phyloP scores from a whole-genome alignment of 495 filamentous ascomycete genomes.

The Xylaria venustula region DNA sequence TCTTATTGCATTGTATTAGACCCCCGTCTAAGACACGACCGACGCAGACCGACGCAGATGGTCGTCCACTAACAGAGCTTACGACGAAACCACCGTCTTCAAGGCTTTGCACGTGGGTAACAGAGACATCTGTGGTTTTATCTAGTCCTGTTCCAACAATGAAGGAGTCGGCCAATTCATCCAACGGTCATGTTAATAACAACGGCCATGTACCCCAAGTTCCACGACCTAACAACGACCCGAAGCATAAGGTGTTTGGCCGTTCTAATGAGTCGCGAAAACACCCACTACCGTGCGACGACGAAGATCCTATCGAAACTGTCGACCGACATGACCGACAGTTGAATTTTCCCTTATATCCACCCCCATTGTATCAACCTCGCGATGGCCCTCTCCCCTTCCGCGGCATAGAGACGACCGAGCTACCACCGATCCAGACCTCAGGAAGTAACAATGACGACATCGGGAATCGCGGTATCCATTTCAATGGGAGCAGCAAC shows the following conservation, averaged over 20 bases:
- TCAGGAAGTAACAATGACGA: constrained; percentile 19
- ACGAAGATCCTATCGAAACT: constrained; percentile 8
- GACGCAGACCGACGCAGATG: constrained; percentile 27
- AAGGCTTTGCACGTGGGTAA: constrained; percentile 13
- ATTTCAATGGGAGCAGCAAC: no score
- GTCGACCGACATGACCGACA: constrained; percentile 24
- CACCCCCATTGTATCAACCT: constrained; percentile 42
- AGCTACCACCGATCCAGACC: constrained; percentile 44
- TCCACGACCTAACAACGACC: constrained; percentile 22
- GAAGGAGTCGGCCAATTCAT: no score
- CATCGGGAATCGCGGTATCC: constrained; percentile 5
- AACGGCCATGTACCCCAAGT: constrained; percentile 21
- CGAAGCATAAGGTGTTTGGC: constrained; percentile 20
- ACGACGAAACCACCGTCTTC: constrained; percentile 9
- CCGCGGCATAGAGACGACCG: constrained; percentile 32
- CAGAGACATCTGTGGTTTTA: constrained; percentile 10
- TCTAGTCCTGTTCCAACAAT: constrained; percentile 14
- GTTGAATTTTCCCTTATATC: constrained; percentile 28
- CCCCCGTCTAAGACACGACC: not conserved
- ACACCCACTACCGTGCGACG: constrained; percentile 21
- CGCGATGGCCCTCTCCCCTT: constrained; percentile 40
- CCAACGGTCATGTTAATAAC: no score
- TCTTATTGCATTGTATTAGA: no score
- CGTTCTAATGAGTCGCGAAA: constrained; percentile 14
- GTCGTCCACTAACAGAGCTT: constrained; percentile 12